A percentile compares a stretch with the other conserved stretches of the same genome.
Evolutionary conservation across 441 rosid species (phyloP).

Genomic region (Erodium trifolium): DNA sequence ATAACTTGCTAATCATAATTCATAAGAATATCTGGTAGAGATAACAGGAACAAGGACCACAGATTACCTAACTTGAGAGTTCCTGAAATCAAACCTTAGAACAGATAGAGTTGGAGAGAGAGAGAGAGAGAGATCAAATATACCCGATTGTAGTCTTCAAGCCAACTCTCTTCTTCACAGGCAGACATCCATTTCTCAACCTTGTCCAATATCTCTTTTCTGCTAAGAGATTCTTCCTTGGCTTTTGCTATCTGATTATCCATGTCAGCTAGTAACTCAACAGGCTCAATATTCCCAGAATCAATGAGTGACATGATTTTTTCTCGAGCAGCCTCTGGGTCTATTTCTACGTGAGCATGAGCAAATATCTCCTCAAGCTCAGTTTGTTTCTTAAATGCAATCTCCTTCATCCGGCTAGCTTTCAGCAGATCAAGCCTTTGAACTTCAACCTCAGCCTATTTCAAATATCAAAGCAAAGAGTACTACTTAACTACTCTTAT

Average conservation of each 20-base stretch:
- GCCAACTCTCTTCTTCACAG: slow-evolving; percentile 99
- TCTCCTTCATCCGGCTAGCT: slow-evolving; percentile 93
- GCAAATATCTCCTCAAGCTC: slow-evolving; percentile 88
- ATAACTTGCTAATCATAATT: neutral
- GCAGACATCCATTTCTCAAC: slow-evolving; percentile 99
- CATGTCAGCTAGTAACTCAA: slow-evolving; percentile 81
- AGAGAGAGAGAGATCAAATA: neutral
- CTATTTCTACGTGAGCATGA: slow-evolving; percentile 70
- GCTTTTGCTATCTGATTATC: slow-evolving; percentile 80
- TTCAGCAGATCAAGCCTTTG: slow-evolving; percentile 89
- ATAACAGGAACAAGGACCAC: neutral
- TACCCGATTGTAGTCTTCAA: slow-evolving; percentile 92
- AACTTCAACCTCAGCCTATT: slow-evolving; percentile 84
- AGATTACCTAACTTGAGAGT: neutral
- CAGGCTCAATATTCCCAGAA: slow-evolving; percentile 80
- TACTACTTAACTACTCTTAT: slow-evolving; percentile 6
- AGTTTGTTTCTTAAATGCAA: slow-evolving; percentile 76
- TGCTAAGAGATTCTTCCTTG: slow-evolving; percentile 82
- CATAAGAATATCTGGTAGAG: neutral
- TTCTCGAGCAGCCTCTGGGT: slow-evolving; percentile 78
- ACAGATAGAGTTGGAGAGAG: neutral
- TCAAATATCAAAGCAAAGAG: slow-evolving; percentile 15
- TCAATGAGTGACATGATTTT: slow-evolving; percentile 70
- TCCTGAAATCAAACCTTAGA: neutral
- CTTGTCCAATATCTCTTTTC: slow-evolving; percentile 92